These are phyloP conservation scores for Mycena galericulata DNA, from an alignment of 768 basidiomycete genomes.

Conservation along the genomic window DNA sequence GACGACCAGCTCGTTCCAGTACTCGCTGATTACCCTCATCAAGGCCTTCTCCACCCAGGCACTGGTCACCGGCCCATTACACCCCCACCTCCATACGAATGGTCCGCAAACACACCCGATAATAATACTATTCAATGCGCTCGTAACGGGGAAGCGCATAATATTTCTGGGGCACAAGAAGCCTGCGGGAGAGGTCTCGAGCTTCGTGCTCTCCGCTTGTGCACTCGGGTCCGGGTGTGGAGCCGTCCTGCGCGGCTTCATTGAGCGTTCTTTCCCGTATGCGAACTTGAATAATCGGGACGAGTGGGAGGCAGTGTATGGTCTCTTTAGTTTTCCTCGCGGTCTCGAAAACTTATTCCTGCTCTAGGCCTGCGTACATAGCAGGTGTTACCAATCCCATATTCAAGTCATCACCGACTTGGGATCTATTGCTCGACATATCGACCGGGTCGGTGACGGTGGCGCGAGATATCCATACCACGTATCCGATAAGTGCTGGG, in stretches of 20 bases:
- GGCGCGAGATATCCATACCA: conserved; percentile 82
- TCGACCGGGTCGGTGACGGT: conserved; percentile 89
- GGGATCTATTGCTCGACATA: conserved; percentile 96
- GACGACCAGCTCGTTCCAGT: conserved; percentile 73
- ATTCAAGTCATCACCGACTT: conserved; percentile 86
- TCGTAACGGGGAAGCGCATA: conserved; percentile 95
- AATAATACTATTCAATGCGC: conserved; percentile 95
- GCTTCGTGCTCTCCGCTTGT: conserved; percentile 93
- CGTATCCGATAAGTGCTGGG: conserved; percentile 59
- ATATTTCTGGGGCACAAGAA: conserved; percentile 93
- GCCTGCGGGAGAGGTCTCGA: conserved; percentile 91
- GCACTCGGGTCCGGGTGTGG: conserved; percentile 94
- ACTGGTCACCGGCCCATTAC: conserved; percentile 75
- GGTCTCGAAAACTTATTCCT: conserved; percentile 15
- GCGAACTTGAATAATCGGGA: conserved; percentile 90
- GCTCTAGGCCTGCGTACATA: conserved; percentile 85
- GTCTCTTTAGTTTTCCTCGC: conserved; percentile 31
- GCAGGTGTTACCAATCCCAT: conserved; percentile 98
- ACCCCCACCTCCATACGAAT: conserved; percentile 94
- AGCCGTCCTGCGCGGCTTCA: conserved; percentile 83
- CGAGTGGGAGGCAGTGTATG: conserved; percentile 91
- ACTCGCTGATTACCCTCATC: conserved; percentile 55
- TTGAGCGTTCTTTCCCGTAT: conserved; percentile 94
- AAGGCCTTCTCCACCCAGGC: conserved; percentile 41
- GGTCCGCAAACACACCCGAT: conserved; percentile 93